Base-by-base conservation (phyloP, 305 asterid species). In the Plantago lanceolata region DNA sequence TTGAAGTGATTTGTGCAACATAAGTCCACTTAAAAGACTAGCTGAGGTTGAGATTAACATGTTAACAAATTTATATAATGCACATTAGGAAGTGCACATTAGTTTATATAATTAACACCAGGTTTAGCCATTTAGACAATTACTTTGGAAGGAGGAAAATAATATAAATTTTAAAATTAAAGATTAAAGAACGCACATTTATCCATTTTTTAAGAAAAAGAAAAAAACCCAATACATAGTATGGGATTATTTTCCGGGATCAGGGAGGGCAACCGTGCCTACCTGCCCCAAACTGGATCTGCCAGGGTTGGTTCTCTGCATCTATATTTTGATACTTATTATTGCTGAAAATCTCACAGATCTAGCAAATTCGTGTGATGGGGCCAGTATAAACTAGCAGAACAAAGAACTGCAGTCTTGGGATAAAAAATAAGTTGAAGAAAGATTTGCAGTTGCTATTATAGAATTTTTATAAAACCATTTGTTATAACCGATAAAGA, bases 341-440 rank as follows among this genome's bases (percentile, higher is more conserved):
- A 20, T 6, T 12, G 4, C 20, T 4, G 28, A 61, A 61, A 4
- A 14, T 48, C 28, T 48, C 48, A 48, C 57, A 2, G 29, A 56
- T 48, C 19, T 62, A 62, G 29, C 20, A 11, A 7, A 31, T 6
- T 63, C 58, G 48, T 28, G 56, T 5, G 1, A 40, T 24, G 47
- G 24, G 45, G 8, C 20, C 66, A 48, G 29, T 47, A 28, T 40
- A 43, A 37, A 12, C 29, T 12, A 43, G 52, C n/a, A 11, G 37
- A 35, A 29, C 68, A 48, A 37, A 33, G 33, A 63, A 24, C 31
- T 11, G 45, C 20, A 43, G 53, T 50, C 43, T 26, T 65, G 44
- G 48, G 57, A 11, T 33, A 48, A 51, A 47, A 48, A 50, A 20
- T 24, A 14, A 63, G 20, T 33, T 18, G 33, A 54, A 0, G 26